A percentile compares a stretch with the other conserved stretches of the same genome.
These are phyloP conservation scores for Macaranga tanarius DNA, from an alignment of 441 rosid genomes.

Conservation along the genomic window DNA sequence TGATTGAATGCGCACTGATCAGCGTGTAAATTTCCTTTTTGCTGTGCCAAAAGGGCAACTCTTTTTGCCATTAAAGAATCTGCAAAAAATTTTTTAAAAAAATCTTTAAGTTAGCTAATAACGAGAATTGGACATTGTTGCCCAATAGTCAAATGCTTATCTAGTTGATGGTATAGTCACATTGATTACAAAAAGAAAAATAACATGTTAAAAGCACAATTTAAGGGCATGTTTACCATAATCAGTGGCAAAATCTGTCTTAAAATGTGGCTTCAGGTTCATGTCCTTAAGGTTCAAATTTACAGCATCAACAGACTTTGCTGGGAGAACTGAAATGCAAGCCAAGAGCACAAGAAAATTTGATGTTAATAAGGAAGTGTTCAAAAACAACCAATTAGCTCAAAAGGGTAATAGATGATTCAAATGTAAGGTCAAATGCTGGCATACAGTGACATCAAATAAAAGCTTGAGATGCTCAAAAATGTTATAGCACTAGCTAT, in stretches of 20 bases:
- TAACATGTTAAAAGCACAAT: too few species aligned
- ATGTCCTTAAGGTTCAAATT: slow-evolving; percentile 36
- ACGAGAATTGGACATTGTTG: too few species aligned
- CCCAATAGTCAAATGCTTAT: too few species aligned
- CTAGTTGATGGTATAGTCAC: too few species aligned
- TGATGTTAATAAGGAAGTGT: neutral
- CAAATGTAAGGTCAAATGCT: too few species aligned
- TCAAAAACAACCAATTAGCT: too few species aligned
- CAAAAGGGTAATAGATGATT: too few species aligned
- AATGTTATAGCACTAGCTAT: neutral
- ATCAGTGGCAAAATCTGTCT: slow-evolving; percentile 32
- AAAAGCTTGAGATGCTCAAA: neutral
- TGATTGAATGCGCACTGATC: slow-evolving; percentile 29
- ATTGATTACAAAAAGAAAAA: too few species aligned
- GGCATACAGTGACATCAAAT: too few species aligned
- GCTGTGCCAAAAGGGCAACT: slow-evolving; percentile 37
- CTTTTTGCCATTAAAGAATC: slow-evolving; percentile 51
- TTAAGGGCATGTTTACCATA: slow-evolving; percentile 36
- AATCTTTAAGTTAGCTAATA: too few species aligned
- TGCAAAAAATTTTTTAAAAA: slow-evolving; percentile 10
- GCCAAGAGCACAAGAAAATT: slow-evolving; percentile 19
- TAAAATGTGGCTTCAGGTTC: slow-evolving; percentile 20
- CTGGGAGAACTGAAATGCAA: slow-evolving; percentile 39
- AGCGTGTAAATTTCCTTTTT: slow-evolving; percentile 33
- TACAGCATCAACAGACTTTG: slow-evolving; percentile 48